These are phyloP conservation scores for Candida schatavii DNA, from an alignment of 805 yeast species.

Conservation along the genomic window DNA sequence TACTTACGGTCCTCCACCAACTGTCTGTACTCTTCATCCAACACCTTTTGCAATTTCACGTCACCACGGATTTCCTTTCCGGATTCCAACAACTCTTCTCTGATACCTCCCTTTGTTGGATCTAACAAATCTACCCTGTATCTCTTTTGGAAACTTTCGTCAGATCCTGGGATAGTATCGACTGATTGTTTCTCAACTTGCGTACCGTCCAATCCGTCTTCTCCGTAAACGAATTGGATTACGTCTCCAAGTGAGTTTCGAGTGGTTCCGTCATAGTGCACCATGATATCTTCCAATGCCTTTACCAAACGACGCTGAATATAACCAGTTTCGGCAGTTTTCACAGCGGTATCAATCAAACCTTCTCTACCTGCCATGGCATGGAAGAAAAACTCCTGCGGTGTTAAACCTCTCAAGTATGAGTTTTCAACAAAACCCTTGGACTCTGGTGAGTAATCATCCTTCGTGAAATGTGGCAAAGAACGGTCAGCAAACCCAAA, in stretches of 20 bases:
- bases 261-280: conserved; percentile 96
- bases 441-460: conserved; percentile 97
- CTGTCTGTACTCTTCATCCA: conserved; percentile 85
- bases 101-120: conserved; percentile 50
- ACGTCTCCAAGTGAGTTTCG: conserved; percentile 96
- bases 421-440: conserved; percentile 98
- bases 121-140: conserved; percentile 86
- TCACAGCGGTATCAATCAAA: conserved; percentile 97
- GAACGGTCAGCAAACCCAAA: conserved; percentile 96
- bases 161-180: conserved; percentile 94
- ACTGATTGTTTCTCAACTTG: conserved; percentile 95
- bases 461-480: conserved; percentile 96
- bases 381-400: conserved; percentile 98
- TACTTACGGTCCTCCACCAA: conserved; percentile 72
- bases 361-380: conserved; percentile 99
- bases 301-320: conserved; percentile 97
- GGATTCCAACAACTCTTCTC: conserved; percentile 76
- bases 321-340: conserved; percentile 98
- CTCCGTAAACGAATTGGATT: conserved; percentile 96
- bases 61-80: conserved; percentile 92
- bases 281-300: conserved; percentile 96
- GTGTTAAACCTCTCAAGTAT: conserved; percentile 93
- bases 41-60: conserved; percentile 69
- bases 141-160: conserved; percentile 73
- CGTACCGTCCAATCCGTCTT: conserved; percentile 98